A percentile compares a stretch with the other conserved stretches of the same genome.
These are phyloP conservation scores for Spathaspora girioi DNA, from an alignment of 805 yeast species.

Conservation along the genomic window DNA sequence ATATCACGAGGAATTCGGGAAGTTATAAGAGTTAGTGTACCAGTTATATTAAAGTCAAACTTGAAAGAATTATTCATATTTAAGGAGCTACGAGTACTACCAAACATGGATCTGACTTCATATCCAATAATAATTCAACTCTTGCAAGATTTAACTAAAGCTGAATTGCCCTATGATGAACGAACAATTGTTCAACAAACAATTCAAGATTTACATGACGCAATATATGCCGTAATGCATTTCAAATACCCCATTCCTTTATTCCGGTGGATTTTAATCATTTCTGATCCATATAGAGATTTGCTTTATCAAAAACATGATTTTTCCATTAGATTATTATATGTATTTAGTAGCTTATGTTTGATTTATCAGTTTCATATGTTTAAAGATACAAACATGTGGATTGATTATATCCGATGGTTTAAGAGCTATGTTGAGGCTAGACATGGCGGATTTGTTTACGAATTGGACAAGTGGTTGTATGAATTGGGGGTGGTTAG, in stretches of 20 bases:
- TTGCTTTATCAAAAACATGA: conserved; percentile 18
- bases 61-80: conserved; percentile 1
- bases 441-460: conserved; percentile 6
- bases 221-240: not conserved
- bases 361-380: conserved; percentile 19
- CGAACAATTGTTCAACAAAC: not conserved
- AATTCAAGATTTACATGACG: not conserved
- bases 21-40: conserved; percentile 1
- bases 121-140: conserved; percentile 6
- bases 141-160: not conserved
- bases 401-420: conserved; percentile 25
- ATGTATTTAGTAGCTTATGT: conserved; percentile 16
- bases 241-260: conserved; percentile 29
- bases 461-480: conserved; percentile 10
- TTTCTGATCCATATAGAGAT: conserved; percentile 13
- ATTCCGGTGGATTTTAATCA: conserved; percentile 21
- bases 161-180: not conserved
- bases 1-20: conserved; percentile 14
- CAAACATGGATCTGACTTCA: not conserved
- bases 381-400: conserved; percentile 17
- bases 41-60: conserved; percentile 4
- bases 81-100: not conserved
- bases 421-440: conserved; percentile 10
- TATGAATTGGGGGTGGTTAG: conserved; percentile 6
- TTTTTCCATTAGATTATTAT: conserved; percentile 24